These are phyloP conservation scores for Poronia punctata DNA, from an alignment of 495 filamentous ascomycete genomes.

Conservation along the genomic window DNA sequence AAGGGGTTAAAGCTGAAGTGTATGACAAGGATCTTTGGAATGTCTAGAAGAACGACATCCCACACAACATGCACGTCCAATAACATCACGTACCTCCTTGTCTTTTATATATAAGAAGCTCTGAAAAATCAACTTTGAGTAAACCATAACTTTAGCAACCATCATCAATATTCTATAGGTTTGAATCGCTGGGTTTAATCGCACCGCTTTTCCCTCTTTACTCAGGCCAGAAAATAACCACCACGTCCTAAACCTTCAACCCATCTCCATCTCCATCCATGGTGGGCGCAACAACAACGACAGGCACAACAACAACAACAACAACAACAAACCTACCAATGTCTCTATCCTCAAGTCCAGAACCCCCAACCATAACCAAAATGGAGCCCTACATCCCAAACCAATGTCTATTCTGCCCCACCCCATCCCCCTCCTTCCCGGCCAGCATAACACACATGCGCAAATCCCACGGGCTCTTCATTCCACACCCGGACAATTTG, in stretches of 20 bases:
- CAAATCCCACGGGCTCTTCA: conserved; percentile 27
- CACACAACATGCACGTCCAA: no score
- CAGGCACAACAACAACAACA: conserved; percentile 6
- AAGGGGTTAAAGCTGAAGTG: no score
- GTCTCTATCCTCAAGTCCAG: conserved; percentile 12
- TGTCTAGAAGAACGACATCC: no score
- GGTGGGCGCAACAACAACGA: conserved; percentile 13
- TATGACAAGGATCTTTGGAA: no score
- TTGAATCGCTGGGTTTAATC: no score
- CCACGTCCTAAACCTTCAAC: conserved; percentile 3
- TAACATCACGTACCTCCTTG: no score
- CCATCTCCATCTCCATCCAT: no score
- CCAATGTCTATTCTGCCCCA: conserved; percentile 11
- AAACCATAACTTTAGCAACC: no score
- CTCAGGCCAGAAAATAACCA: neutral
- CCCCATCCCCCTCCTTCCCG: conserved; percentile 9
- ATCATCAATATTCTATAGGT: no score
- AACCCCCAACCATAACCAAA: conserved; percentile 3
- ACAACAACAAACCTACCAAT: conserved; percentile 9
- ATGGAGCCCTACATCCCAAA: conserved; percentile 13
- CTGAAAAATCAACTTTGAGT: no score
- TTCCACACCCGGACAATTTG: conserved; percentile 20
- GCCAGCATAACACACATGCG: conserved; percentile 30
- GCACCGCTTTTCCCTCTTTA: no score
- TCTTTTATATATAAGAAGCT: no score